Percentiles rank a stretch among this genome's conserved stretches.
phyloP scores from a whole-genome alignment of 2,329 filamentous ascomycete species.

The Escovopsis weberi region DNA sequence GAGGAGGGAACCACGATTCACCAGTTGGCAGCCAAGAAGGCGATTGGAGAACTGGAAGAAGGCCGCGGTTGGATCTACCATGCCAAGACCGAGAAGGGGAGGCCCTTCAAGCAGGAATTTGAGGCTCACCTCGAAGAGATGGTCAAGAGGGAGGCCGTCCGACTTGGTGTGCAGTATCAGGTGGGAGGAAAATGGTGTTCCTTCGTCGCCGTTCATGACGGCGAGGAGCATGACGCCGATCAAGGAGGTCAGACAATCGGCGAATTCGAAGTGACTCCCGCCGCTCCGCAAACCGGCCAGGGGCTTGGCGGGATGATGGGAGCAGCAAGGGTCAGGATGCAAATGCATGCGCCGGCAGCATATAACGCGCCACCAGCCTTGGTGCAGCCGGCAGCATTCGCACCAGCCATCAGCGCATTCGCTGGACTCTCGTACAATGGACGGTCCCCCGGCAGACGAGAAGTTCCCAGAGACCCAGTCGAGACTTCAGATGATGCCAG shows the following conservation, averaged over 20 bases:
- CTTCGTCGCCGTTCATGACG: slow-evolving; percentile 50
- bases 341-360: too few relatives aligned
- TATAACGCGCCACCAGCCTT: too few relatives aligned
- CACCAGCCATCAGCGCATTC: too few relatives aligned
- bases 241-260: neutral
- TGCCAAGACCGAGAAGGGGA: slow-evolving; percentile 29
- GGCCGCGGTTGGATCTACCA: slow-evolving; percentile 50
- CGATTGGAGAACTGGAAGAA: slow-evolving; percentile 54
- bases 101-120: slow-evolving; percentile 30
- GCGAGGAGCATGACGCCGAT: slow-evolving; percentile 7
- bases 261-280: neutral
- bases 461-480: too few relatives aligned
- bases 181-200: slow-evolving; percentile 57
- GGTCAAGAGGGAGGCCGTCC: slow-evolving; percentile 50
- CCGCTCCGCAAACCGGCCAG: neutral
- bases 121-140: slow-evolving; percentile 41
- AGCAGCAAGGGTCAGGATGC: too few relatives aligned
- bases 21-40: slow-evolving; percentile 55
- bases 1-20: slow-evolving; percentile 44
- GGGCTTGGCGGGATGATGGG: too few relatives aligned
- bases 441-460: too few relatives aligned
- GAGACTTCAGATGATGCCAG: too few relatives aligned
- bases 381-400: too few relatives aligned
- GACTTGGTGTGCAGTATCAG: slow-evolving; percentile 50
- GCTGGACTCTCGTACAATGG: too few relatives aligned